Evolutionary conservation across 1,284 basidiomycete genomes (phyloP), one percentile per base, ranked within the genome.

Genomic region (Acaromyces ingoldii): DNA sequence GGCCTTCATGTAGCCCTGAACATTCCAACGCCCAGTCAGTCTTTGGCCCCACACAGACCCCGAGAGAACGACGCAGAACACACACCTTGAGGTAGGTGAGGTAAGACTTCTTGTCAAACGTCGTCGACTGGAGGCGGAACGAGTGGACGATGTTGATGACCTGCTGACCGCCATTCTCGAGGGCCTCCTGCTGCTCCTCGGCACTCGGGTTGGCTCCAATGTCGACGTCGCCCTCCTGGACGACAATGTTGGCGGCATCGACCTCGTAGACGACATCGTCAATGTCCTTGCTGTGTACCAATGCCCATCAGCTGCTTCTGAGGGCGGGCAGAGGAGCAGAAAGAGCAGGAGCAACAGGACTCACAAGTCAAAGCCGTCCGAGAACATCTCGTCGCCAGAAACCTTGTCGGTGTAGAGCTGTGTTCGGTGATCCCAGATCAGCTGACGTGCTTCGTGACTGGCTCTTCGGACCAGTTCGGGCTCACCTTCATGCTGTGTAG

Each of bases 81-180:
- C 39, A 25, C 6, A 53, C 45, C 62, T 96, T 98, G 74, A 98
- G 84, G 79, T 93, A 86, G 38, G 81, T 78, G 42, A 91, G 79
- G 80, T 83, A 99, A 34, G 79, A 77, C 80, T 96, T 96, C 80
- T 97, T 98, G 81, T 97, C 91, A 78, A 95, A 98, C 6, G 72
- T 34, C 26, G 90, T 93, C 33, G 77, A 43, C 75, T 89, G 84
- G 59, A 99, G 86, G 72, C 91, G 87, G 85, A 93, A 92, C 45
- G 91, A 90, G 81, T 91, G 80, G 58, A 86, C 86, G 65, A 98
- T 82, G 79, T 98, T 91, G 85, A 92, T 98, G 75, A 95, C 87
- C 61, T 70, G 63, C 61, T 65, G 38, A 29, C 84, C 82, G 64
- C 88, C 89, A 15, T 88, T 86, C 76, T 91, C 92, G 55, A 95